phyloP scores from a whole-genome alignment of 1,284 basidiomycete genomes.

The Tilletia setariae region DNA sequence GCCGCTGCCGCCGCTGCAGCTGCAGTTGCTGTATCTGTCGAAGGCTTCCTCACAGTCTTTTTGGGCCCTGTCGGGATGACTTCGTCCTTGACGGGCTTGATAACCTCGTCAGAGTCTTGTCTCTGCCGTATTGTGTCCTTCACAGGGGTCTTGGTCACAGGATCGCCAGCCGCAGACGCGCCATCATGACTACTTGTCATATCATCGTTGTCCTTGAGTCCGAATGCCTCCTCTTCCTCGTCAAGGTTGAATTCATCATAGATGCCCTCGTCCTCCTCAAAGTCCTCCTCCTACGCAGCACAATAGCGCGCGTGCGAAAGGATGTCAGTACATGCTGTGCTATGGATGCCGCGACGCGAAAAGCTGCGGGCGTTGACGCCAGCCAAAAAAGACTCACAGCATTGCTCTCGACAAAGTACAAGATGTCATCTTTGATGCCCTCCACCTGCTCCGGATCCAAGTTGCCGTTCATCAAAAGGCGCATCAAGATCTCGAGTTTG shows the following conservation, averaged over 20 bases:
- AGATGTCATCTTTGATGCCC: constrained; percentile 86
- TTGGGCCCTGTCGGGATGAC: constrained; percentile 23
- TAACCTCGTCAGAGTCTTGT: constrained; percentile 8
- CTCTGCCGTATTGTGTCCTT: constrained; percentile 15
- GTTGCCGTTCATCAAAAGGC: constrained; percentile 90
- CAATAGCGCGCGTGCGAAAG: no score
- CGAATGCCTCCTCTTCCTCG: constrained; percentile 69
- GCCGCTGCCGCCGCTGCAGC: constrained; percentile 32
- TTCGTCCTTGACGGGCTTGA: constrained; percentile 6
- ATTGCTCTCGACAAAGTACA: constrained; percentile 95
- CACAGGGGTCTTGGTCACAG: neutral
- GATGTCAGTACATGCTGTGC: no score
- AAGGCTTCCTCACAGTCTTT: constrained; percentile 18
- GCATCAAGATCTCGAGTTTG: constrained; percentile 86
- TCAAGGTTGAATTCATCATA: constrained; percentile 98
- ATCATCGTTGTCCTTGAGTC: constrained; percentile 65
- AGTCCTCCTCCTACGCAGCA: constrained; percentile 78
- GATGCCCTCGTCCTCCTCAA: constrained; percentile 94
- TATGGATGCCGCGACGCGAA: no score
- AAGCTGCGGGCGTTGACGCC: neutral
- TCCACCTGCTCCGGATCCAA: constrained; percentile 76
- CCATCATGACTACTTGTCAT: constrained; percentile 59
- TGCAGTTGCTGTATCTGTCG: constrained; percentile 16
- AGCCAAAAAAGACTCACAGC: constrained; percentile 57
- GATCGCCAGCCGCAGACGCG: constrained; percentile 56